A percentile compares a stretch with the other conserved stretches of the same genome.
Conservation (phyloP, 441 rosid species). For the Adansonia gregorii region DNA sequence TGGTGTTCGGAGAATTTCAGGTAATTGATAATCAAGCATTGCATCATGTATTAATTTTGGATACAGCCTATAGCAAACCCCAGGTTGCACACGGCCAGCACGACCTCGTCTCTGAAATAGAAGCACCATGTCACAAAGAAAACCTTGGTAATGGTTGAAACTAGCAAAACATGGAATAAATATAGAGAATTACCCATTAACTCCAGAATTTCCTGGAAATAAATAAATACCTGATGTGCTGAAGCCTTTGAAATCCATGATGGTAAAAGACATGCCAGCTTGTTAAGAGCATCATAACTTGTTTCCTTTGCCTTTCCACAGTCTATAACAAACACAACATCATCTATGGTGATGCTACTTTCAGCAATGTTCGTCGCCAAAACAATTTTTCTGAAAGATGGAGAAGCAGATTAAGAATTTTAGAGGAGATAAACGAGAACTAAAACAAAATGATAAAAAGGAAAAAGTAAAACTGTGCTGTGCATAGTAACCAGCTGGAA, state of each 20-base stretch:
- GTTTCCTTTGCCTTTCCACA: constrained; percentile 97
- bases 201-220: background rate
- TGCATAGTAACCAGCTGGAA: background rate
- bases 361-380: constrained; percentile 97
- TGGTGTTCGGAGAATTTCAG: constrained; percentile 95
- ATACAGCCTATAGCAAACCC: constrained; percentile 89
- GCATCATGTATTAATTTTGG: constrained; percentile 81
- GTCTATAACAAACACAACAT: constrained; percentile 92
- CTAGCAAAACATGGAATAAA: constrained; percentile 14
- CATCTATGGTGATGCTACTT: constrained; percentile 96
- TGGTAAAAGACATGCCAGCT: constrained; percentile 88
- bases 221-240: constrained; percentile 74
- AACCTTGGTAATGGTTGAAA: background rate
- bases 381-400: constrained; percentile 76
- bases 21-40: constrained; percentile 79
- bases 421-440: background rate
- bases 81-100: constrained; percentile 96
- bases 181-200: constrained; percentile 8
- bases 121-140: constrained; percentile 31
- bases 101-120: constrained; percentile 85
- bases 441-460: background rate
- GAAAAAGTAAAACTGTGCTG: background rate
- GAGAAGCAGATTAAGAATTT: constrained; percentile 13
- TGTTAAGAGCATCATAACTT: constrained; percentile 95
- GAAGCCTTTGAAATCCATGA: constrained; percentile 98